phyloP scores from a whole-genome alignment of 2,329 filamentous ascomycete species.

The Metarhizium guizhouense region DNA sequence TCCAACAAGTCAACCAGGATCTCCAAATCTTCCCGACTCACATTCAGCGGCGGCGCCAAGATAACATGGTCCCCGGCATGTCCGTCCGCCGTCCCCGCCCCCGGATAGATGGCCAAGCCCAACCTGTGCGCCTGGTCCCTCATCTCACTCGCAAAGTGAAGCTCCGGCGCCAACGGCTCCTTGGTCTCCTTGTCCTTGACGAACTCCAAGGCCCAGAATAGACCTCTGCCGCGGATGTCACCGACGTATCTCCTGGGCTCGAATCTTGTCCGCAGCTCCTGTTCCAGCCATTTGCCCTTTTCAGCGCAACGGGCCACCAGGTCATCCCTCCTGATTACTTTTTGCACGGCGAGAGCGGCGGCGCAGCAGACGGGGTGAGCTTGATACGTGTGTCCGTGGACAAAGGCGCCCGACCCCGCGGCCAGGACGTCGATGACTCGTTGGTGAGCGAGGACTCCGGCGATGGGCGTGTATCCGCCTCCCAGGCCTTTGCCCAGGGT shows the following conservation, averaged over 20 bases:
- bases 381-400: slow-evolving; percentile 55
- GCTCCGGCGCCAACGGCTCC: slow-evolving; percentile 21
- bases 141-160: slow-evolving; percentile 19
- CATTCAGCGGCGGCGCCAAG: slow-evolving; percentile 61
- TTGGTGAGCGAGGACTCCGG: slow-evolving; percentile 46
- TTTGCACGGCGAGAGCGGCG: slow-evolving; percentile 54
- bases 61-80: slow-evolving; percentile 60
- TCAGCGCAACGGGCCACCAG: slow-evolving; percentile 48
- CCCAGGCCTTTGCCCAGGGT: slow-evolving; percentile 59
- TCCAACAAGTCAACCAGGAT: slow-evolving; percentile 7
- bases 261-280: slow-evolving; percentile 33
- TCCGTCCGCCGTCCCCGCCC: slow-evolving; percentile 51
- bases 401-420: slow-evolving; percentile 26
- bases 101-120: slow-evolving; percentile 48
- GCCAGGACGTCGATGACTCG: slow-evolving; percentile 38
- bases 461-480: slow-evolving; percentile 53
- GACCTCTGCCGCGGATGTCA: slow-evolving; percentile 49
- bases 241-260: slow-evolving; percentile 42
- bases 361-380: slow-evolving; percentile 50
- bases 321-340: slow-evolving; percentile 45
- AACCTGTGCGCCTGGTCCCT: slow-evolving; percentile 21
- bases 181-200: slow-evolving; percentile 26
- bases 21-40: slow-evolving; percentile 28
- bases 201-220: slow-evolving; percentile 41
- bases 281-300: slow-evolving; percentile 42